These are phyloP conservation scores for Solanum hybrid DNA, from an alignment of 305 asterid genomes.

Conservation along the genomic window DNA sequence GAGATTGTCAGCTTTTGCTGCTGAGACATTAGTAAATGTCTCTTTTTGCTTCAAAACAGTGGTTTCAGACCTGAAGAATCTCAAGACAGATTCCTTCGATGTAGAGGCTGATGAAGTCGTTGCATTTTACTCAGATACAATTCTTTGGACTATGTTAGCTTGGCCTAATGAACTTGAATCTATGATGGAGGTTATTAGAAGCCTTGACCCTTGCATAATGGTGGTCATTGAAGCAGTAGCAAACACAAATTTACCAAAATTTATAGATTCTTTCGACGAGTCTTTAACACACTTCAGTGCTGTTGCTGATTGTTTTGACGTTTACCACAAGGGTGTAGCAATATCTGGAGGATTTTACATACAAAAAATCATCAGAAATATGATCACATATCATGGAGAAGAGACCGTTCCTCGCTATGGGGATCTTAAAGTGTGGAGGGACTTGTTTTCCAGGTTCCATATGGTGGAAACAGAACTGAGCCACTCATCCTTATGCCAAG, in stretches of 20 bases:
- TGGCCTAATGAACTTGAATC: conserved; percentile 8
- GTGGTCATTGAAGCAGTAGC: conserved; percentile 25
- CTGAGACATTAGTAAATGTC: conserved; percentile 24
- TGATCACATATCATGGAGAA: conserved; percentile 4
- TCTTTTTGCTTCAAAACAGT: conserved; percentile 14
- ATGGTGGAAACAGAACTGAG: conserved; percentile 33
- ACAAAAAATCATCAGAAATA: neutral
- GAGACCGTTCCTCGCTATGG: conserved; percentile 1
- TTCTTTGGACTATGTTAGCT: conserved; percentile 7
- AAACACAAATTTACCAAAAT: neutral
- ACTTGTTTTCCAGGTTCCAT: conserved; percentile 15
- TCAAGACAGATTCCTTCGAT: conserved; percentile 10
- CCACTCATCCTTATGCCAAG: conserved; percentile 19
- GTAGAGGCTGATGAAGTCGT: conserved; percentile 25
- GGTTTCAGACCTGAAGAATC: conserved; percentile 18
- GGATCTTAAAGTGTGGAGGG: conserved; percentile 22
- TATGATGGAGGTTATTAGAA: conserved; percentile 10
- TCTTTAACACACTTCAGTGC: conserved; percentile 12
- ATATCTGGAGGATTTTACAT: neutral
- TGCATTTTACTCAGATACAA: conserved; percentile 22
- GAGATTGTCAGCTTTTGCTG: conserved; percentile 20
- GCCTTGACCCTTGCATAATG: conserved; percentile 21
- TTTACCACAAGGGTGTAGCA: neutral
- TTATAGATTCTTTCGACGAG: conserved; percentile 10
- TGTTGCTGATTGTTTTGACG: conserved; percentile 5